Base-by-base conservation (phyloP, 1,284 basidiomycete species). In the Anthracocystis setariae region DNA sequence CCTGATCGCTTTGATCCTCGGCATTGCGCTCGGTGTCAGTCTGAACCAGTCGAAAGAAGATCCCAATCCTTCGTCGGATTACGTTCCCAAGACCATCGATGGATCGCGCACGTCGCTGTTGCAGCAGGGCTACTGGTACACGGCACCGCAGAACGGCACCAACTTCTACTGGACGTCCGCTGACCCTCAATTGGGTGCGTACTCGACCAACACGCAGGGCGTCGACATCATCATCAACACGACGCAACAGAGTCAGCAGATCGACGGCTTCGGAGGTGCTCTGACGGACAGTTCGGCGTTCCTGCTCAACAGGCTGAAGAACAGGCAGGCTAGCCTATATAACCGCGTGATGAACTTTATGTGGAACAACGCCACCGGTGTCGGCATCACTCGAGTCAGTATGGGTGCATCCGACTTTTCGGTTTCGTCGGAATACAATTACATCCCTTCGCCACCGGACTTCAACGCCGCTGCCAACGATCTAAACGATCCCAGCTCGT, bases 351-450 rank as follows among this genome's bases (percentile, higher is more conserved):
- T 79, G 60, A 55, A 74, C 32, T 62, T 61, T 27, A 52, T 79
- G 55, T 78, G 76, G 40, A 73, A 65, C 54, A 64, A 57, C 17
- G 63, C 70, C 2, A 76, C 76, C 5, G 77, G 77, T 21, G 37
- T 74, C 5, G 51, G 53, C 4, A 46, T 73, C 25, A 53, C 76
- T 1, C 50, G 77, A 3, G 61, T 68, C 5, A 56, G 55, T 18
- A 67, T 79, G 60, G 77, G 76, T 8, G 57, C 67, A 3, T 59
- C 51, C 38, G 77, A 77, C 37, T 78, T 71, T 42, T 70, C 61
- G 18, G 54, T 69, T n/a, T 24, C 23, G 2, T n/a, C 24, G 4
- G 62, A 66, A 38, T 72, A 72, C 27, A 45, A 44, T 21, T 72
- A 72, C 43, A 51, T 74, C 17, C 25, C 54, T 12, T 17, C 52